phyloP scores from a whole-genome alignment of 495 filamentous ascomycete species.

The Venustampulla echinocandica region DNA sequence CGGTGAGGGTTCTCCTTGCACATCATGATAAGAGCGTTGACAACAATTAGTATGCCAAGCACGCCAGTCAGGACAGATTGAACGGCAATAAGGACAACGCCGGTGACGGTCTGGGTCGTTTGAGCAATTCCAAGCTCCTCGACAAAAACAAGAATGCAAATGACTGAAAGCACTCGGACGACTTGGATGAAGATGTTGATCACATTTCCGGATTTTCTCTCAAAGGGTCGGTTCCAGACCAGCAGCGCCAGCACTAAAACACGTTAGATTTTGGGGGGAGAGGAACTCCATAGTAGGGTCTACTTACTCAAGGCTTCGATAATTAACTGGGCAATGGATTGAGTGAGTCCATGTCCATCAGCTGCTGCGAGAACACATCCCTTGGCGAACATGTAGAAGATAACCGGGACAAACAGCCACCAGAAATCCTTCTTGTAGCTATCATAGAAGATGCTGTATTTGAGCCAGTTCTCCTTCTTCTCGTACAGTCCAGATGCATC shows the following conservation, averaged over 20 bases:
- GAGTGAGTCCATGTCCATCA: conserved; percentile 76
- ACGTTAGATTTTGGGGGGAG: conserved; percentile 29
- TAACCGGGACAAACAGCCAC: conserved; percentile 91
- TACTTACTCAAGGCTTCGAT: conserved; percentile 56
- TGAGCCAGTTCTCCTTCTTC: conserved; percentile 83
- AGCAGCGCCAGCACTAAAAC: conserved; percentile 50
- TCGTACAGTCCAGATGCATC: conserved; percentile 70
- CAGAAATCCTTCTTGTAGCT: conserved; percentile 87
- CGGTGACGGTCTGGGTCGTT: conserved; percentile 88
- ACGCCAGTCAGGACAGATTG: conserved; percentile 77
- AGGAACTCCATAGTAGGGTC: not conserved
- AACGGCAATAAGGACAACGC: conserved; percentile 80
- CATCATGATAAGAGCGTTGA: conserved; percentile 78
- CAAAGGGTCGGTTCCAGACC: conserved; percentile 78
- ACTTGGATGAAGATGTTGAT: conserved; percentile 92
- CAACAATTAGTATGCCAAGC: conserved; percentile 80
- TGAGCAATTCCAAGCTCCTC: conserved; percentile 85
- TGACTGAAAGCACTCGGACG: conserved; percentile 85
- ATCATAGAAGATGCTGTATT: conserved; percentile 97
- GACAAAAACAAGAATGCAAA: conserved; percentile 87
- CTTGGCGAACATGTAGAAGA: conserved; percentile 89
- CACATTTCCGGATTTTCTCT: conserved; percentile 74
- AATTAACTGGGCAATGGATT: conserved; percentile 69
- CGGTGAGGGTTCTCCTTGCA: conserved; percentile 85
- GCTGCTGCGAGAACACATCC: conserved; percentile 80